A percentile compares a stretch with the other conserved stretches of the same genome.
phyloP scores from a whole-genome alignment of 1,284 basidiomycete species.

The Lignosus rhinocerotis region DNA sequence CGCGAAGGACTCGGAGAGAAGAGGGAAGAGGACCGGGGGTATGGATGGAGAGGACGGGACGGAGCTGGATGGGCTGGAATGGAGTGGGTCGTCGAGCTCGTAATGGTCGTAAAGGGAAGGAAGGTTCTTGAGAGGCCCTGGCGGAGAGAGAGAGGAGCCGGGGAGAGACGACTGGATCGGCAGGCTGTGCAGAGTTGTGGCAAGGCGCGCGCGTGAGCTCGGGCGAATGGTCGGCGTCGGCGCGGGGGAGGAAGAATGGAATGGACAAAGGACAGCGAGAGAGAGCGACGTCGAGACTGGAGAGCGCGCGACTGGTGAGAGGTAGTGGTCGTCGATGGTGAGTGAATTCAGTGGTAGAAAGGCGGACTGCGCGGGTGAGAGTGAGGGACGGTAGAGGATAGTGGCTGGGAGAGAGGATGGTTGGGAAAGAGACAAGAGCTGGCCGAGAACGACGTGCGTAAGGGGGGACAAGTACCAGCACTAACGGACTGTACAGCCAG shows the following conservation, averaged over 20 bases:
- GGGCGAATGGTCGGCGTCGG: background rate
- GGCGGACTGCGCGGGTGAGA: background rate
- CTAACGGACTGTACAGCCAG: too few species aligned
- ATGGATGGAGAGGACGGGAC: background rate
- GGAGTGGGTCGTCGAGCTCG: constrained; percentile 20
- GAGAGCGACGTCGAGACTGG: background rate
- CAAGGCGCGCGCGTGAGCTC: background rate
- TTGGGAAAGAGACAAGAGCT: too few species aligned
- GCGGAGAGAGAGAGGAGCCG: background rate
- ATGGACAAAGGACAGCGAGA: too few species aligned
- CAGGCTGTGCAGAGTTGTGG: constrained; percentile 15
- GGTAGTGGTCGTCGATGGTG: too few species aligned
- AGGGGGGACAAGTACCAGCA: too few species aligned
- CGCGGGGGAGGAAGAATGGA: background rate
- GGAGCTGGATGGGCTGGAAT: constrained; percentile 7
- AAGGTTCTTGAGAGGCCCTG: constrained; percentile 1
- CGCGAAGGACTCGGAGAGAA: background rate
- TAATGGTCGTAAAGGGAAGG: constrained; percentile 3
- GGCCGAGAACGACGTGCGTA: too few species aligned
- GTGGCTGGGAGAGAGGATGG: too few species aligned
- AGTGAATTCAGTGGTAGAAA: background rate
- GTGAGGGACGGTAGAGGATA: too few species aligned
- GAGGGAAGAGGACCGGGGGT: background rate
- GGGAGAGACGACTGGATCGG: constrained; percentile 11
- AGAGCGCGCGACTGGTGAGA: too few species aligned